phyloP scores from a whole-genome alignment of 1,284 basidiomycete species.

The Waitea zeae region DNA sequence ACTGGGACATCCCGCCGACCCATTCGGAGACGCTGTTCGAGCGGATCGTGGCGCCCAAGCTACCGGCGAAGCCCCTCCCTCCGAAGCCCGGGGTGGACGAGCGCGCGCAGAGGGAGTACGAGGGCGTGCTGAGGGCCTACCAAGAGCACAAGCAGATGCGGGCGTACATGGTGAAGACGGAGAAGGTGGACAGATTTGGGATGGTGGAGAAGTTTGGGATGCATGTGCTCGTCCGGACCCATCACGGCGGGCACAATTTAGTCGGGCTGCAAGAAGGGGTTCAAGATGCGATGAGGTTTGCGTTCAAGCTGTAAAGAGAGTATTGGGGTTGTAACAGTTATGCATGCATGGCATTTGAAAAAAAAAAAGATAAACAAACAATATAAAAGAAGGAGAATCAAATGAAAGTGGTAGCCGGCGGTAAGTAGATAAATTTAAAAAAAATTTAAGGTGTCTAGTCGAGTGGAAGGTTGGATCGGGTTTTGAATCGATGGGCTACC shows the following conservation, averaged over 20 bases:
- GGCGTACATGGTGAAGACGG: conserved; percentile 25
- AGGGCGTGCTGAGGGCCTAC: conserved; percentile 9
- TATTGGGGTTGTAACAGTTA: too few relatives aligned
- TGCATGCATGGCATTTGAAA: too few relatives aligned
- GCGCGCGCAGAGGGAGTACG: conserved; percentile 10
- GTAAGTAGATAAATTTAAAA: conserved; percentile 7
- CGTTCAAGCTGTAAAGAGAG: conserved; percentile 22
- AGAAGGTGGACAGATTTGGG: conserved; percentile 38
- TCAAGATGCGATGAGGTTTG: conserved; percentile 45
- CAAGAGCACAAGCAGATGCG: conserved; percentile 15
- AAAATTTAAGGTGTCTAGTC: not conserved
- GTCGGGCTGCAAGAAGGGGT: conserved; percentile 56
- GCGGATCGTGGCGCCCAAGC: conserved; percentile 41
- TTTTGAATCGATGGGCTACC: too few relatives aligned
- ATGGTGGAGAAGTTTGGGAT: conserved; percentile 36
- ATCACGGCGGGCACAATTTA: conserved; percentile 45
- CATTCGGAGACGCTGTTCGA: conserved; percentile 68
- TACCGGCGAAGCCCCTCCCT: conserved; percentile 29
- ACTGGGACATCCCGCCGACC: conserved; percentile 61
- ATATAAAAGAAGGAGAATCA: not conserved
- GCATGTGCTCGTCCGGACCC: conserved; percentile 41
- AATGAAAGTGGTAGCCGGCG: not conserved
- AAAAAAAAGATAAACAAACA: not conserved
- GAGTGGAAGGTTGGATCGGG: too few relatives aligned
- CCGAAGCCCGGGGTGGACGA: conserved; percentile 12